Evolutionary conservation across 1,139 yeast genomes (phyloP).

Genomic region (Saccharomyces hybrid): DNA sequence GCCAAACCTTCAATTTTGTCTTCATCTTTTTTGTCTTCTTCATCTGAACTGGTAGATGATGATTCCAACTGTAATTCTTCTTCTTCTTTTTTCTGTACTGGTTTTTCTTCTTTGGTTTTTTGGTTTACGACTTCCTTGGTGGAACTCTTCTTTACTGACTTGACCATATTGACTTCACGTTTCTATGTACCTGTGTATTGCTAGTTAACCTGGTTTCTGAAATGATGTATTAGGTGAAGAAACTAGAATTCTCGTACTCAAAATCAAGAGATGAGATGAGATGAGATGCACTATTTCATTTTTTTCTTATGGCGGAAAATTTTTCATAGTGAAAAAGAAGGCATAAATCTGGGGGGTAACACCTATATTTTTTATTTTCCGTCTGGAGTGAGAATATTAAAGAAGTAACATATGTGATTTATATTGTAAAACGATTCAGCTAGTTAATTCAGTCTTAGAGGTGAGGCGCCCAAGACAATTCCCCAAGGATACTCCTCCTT

Average conservation of each 20-base stretch:
- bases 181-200: neutral
- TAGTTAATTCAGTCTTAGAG: neutral
- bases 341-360: slow-evolving; percentile 1
- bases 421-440: neutral
- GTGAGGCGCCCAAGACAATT: neutral
- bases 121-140: slow-evolving; percentile 4
- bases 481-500: no score
- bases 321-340: neutral
- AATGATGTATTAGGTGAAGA: neutral
- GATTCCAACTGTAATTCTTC: neutral
- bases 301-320: slow-evolving; percentile 4
- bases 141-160: slow-evolving; percentile 1
- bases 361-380: neutral
- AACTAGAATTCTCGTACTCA: no score
- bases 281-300: slow-evolving; percentile 5
- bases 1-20: slow-evolving; percentile 32
- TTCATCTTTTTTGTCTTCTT: slow-evolving; percentile 9
- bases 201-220: no score
- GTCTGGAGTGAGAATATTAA: neutral
- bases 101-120: slow-evolving; percentile 15
- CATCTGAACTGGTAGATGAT: neutral
- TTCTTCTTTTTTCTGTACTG: slow-evolving; percentile 5
- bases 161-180: slow-evolving; percentile 3
- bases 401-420: neutral
- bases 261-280: slow-evolving; percentile 3